Conservation (phyloP, 2,329 filamentous ascomycete genomes). For the Fusarium palustre region DNA sequence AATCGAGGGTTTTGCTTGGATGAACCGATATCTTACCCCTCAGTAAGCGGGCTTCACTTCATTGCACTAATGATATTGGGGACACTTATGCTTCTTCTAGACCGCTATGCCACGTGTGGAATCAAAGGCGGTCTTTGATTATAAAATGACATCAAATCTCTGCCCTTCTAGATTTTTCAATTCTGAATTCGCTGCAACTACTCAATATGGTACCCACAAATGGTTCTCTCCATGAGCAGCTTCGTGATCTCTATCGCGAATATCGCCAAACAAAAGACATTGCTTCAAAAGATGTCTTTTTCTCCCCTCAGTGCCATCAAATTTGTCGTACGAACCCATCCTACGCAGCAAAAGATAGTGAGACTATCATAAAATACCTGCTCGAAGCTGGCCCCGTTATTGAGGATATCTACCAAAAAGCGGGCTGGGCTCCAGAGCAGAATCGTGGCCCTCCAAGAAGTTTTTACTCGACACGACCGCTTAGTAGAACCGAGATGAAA, state of each 20-base stretch:
- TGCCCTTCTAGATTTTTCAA: rapidly evolving
- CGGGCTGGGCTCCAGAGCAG: not conserved
- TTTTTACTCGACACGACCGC: not conserved
- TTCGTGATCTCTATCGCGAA: not conserved
- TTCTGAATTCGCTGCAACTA: rapidly evolving
- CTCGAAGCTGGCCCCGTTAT: not conserved
- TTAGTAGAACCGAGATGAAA: not conserved
- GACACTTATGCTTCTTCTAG: not conserved
- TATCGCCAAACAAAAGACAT: constrained; percentile 9
- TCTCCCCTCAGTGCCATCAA: constrained; percentile 5
- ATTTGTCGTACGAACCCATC: constrained; percentile 17
- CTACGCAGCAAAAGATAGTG: not conserved
- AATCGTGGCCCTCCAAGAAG: not conserved
- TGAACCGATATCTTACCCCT: not conserved
- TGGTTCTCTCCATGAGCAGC: not conserved
- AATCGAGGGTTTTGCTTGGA: not conserved
- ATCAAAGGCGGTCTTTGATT: rapidly evolving
- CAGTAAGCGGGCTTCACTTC: constrained; percentile 1
- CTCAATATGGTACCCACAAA: not conserved
- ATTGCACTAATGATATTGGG: not conserved
- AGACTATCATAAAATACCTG: not conserved
- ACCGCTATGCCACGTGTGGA: not conserved
- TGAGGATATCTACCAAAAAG: not conserved
- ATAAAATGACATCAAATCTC: rapidly evolving
- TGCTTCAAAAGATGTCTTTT: not conserved